Base-by-base conservation (phyloP, 2,329 filamentous ascomycete species). In the Botryosphaeria dothidea region DNA sequence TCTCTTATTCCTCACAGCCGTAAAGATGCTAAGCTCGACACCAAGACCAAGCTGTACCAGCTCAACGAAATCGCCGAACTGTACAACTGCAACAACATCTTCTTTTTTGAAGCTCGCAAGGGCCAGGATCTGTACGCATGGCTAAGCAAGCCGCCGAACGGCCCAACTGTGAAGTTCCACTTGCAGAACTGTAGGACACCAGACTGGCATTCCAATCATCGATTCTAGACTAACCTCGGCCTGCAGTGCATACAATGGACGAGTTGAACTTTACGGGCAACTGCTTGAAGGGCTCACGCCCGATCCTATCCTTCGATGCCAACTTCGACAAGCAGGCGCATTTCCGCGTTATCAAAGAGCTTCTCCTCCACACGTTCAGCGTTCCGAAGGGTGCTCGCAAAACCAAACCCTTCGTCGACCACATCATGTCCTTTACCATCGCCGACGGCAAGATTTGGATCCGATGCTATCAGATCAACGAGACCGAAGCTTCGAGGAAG, bases 191-290 rank as follows among this genome's bases (percentile, higher is more conserved):
- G 88, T 90, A 78, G n/a, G 23, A 19, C 31, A 25, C 15, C 25
- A 13, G 4, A 34, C 45, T 36, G 8, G 2, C 3, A 3, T 25
- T 11, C 17, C 27, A 15, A 19, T 11, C 38, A 36, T 19, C 25
- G 34, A n/a, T 48, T 46, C 48, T 52, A 43, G 65, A 36, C 62
- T 64, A 31, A 58, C 21, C 31, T n/a, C 21, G 3, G 19, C n/a
- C n/a, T 45, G 27, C 79, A 75, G 85, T 97, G 74, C 93, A 97
- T 81, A 97, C 94, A 9, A 97, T 96, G 92, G 92, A 94, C 74
- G 95, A 99, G 78, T 84, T 99, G 38, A 92, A 97, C 74, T 98
- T 99, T 78, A 93, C 93, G 17, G 95, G 95, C 62, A 99, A 99
- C 83, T 97, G 93, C 77, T 83, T 98, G 67, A 97, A 97, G 80